Base-by-base conservation (phyloP, 2,329 filamentous ascomycete genomes). In the Hypoxylon sp. region DNA sequence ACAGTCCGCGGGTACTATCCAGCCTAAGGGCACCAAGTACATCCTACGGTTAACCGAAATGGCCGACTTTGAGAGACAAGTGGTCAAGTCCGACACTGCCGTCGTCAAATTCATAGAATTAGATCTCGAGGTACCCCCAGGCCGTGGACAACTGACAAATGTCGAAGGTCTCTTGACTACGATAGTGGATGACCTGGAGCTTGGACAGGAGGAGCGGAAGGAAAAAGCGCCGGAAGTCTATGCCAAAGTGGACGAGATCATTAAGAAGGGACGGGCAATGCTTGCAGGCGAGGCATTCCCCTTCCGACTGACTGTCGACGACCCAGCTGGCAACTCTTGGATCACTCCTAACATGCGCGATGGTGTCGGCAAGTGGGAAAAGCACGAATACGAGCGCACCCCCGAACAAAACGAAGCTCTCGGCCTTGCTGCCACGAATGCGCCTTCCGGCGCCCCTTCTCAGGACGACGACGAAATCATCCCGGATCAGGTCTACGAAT, bases 261-360 rank as follows among this genome's bases (percentile, higher is more conserved):
- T 98, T 65, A 79, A 86, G 46, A 91, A 89, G 71, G 86, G 94
- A 12, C 86, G 88, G 63, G 87, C 90, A 59, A 97, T 98, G 89
- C 81, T 97, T 8, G 86, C 87, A 2, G 92, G 94, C 52, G 85
- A 90, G 27, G 85, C 85, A 5, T 94, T 97, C 76, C 96, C 96
- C 23, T 97, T 99, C 85, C 91, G 93, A 53, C 81, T 99, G 51
- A 91, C 88, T 41, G 84, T 97, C 50, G 94, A 99, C 77, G 96
- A 99, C 77, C 91, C 93, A 2, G 92, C 94, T 0, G 96, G 96
- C 58, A 99, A 99, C 84, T 97, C 94, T 1, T 98, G 94, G 86
- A 97, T 99, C 74, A 91, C 96, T 50, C 96, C 96, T 12, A 91
- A 94, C 70, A 87, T 92, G 67, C 90, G 89, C 68, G 91, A 93